Evolutionary conservation across 805 yeast genomes (phyloP), one percentile per base, ranked within the genome.

Genomic region (Brettanomyces anomalus): DNA sequence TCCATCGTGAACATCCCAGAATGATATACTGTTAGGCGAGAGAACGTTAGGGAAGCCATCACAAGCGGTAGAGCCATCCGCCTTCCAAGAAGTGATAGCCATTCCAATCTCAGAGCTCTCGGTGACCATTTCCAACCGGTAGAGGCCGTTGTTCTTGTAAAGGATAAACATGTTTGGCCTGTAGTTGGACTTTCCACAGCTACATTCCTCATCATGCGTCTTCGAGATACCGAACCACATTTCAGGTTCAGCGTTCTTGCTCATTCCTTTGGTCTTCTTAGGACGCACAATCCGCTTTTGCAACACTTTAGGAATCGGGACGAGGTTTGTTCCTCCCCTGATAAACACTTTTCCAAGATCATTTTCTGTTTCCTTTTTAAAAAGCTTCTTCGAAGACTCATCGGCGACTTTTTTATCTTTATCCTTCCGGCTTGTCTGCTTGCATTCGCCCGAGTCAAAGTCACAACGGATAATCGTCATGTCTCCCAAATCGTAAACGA

Each of bases 201-300:
- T 72, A 53, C 74, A 69, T 11, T 55, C 46, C 35, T 54, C 54
- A 15, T 66, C 42, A 47, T 67, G 72, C 10, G 71, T 69, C 40
- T 70, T 56, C 2, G 70, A 67, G 51, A 67, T 63, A 1, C 70
- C 71, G 15, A 67, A 49, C 65, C 69, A 69, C 16, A 69, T 51
- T 42, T 65, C 65, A 15, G 45, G 28, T n/a, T 42, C 26, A 17
- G 41, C 39, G 8, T 26, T n/a, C 10, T n/a, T 14, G 5, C 28
- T 21, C 7, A 42, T 42, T 20, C 45, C 48, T 38, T 68, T 47
- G n/a, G 56, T n/a, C 21, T 52, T 49, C 18, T 51, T 49, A 17
- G 48, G 51, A 5, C 51, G 54, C 28, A 70, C 49, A n/a, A 33
- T 15, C 17, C 18, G 24, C 16, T n/a, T 10, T 21, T 16, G 56